These are phyloP conservation scores for Backusella australiensis DNA, from an alignment of 192 early-diverging fungal species.

Conservation along the genomic window DNA sequence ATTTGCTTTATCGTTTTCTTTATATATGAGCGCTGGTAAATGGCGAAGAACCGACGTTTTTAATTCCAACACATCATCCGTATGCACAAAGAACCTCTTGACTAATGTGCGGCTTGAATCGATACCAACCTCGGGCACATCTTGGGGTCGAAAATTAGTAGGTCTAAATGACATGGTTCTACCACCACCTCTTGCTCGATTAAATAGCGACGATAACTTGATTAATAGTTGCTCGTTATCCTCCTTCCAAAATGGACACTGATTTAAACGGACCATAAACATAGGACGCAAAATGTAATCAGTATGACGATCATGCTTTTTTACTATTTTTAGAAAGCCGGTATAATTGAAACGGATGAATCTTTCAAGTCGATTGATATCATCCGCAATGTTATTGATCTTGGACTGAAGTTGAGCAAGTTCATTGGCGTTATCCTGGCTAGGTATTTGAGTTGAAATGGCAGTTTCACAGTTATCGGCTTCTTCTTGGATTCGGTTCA, in stretches of 20 bases:
- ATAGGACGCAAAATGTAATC: constrained; percentile 70
- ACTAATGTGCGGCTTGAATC: constrained; percentile 1
- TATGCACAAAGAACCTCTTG: constrained; percentile 86
- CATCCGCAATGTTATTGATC: constrained; percentile 72
- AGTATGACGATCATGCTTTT: constrained; percentile 98
- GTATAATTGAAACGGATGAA: constrained; percentile 79
- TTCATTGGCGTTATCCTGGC: constrained; percentile 49
- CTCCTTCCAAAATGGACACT: constrained; percentile 68
- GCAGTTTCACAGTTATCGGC: constrained; percentile 43
- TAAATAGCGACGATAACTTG: constrained; percentile 77
- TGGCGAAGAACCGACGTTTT: constrained; percentile 87
- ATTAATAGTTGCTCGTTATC: constrained; percentile 87
- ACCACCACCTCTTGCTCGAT: constrained; percentile 54
- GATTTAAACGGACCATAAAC: constrained; percentile 79
- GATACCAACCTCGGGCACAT: neutral
- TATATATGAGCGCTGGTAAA: constrained; percentile 87
- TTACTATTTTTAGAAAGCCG: constrained; percentile 89
- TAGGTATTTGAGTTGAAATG: constrained; percentile 30
- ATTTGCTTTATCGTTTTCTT: constrained; percentile 49
- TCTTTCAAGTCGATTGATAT: constrained; percentile 73
- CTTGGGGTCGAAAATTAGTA: neutral
- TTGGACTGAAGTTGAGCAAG: constrained; percentile 49
- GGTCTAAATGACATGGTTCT: constrained; percentile 22
- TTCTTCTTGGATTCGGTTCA: constrained; percentile 65
- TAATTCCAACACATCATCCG: constrained; percentile 91